These are phyloP conservation scores for Drechmeria coniospora DNA, from an alignment of 2,329 filamentous ascomycete genomes.

Conservation along the genomic window DNA sequence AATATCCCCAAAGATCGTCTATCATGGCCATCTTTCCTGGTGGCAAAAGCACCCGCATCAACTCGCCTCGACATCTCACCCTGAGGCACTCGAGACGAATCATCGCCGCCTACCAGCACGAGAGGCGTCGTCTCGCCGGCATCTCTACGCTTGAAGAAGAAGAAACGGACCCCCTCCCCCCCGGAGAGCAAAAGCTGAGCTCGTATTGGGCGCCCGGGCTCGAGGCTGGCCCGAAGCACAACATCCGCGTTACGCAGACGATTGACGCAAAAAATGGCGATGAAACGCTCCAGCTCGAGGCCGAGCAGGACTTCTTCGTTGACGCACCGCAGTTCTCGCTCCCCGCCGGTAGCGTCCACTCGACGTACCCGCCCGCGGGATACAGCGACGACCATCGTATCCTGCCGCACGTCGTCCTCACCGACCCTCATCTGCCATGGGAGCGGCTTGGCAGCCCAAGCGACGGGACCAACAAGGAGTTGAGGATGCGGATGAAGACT, in stretches of 20 bases:
- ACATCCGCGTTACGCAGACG: constrained; percentile 2
- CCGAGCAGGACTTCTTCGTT: constrained; percentile 17
- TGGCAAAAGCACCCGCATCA: constrained; percentile 5
- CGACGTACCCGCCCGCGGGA: constrained; percentile 23
- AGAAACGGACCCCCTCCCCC: constrained; percentile 1
- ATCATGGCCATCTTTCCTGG: constrained; percentile 7
- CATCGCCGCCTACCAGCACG: constrained; percentile 1
- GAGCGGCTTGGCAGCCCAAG: constrained; percentile 15
- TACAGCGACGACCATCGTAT: constrained; percentile 16
- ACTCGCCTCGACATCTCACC: constrained; percentile 5
- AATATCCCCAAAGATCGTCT: no score
- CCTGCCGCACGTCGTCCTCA: constrained; percentile 29
- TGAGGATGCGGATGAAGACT: no score
- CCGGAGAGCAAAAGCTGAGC: constrained; percentile 7
- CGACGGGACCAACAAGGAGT: no score
- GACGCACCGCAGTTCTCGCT: constrained; percentile 20
- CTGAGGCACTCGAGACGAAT: constrained; percentile 2
- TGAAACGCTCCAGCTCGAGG: neutral
- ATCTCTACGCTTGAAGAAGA: neutral
- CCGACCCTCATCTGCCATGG: constrained; percentile 28
- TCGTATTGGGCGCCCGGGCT: constrained; percentile 8
- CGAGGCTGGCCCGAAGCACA: constrained; percentile 5
- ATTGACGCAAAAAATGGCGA: constrained; percentile 1
- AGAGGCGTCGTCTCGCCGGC: neutral
- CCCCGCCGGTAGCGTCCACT: constrained; percentile 17